Percentiles rank a stretch among this genome's conserved stretches.
These are phyloP conservation scores for Trypanosoma congolense DNA, from an alignment of 208 protist species.

Conservation along the genomic window DNA sequence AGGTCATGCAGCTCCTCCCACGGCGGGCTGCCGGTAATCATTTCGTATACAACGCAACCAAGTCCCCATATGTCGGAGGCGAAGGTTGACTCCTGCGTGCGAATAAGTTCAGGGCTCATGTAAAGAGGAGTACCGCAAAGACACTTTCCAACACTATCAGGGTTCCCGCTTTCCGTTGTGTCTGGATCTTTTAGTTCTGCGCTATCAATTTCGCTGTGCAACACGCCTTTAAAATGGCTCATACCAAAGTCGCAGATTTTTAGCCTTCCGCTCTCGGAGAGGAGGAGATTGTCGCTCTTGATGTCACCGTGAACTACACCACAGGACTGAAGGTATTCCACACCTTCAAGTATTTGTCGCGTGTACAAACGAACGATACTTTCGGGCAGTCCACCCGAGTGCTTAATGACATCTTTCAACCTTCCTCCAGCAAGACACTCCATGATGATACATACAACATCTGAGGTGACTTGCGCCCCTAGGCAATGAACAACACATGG, in stretches of 20 bases:
- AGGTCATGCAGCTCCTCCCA: too few relatives aligned
- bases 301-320: conserved; percentile 82
- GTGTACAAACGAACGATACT: conserved; percentile 84
- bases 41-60: too few relatives aligned
- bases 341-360: conserved; percentile 77
- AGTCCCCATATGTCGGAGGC: too few relatives aligned
- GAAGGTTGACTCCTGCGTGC: too few relatives aligned
- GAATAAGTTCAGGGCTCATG: too few relatives aligned
- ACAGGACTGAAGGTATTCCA: conserved; percentile 69
- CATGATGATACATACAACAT: conserved; percentile 77
- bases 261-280: conserved; percentile 67
- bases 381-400: conserved; percentile 81
- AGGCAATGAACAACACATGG: conserved; percentile 80
- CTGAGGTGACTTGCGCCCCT: conserved; percentile 51
- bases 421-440: conserved; percentile 88
- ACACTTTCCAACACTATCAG: too few relatives aligned
- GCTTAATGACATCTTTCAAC: conserved; percentile 74
- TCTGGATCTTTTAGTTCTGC: too few relatives aligned
- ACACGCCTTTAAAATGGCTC: conserved; percentile 27
- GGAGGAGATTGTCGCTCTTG: conserved; percentile 85
- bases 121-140: too few relatives aligned
- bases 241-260: conserved; percentile 93
- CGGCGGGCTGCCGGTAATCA: too few relatives aligned
- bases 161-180: too few relatives aligned
- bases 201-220: too few relatives aligned